Conservation (phyloP, 2,329 filamentous ascomycete genomes). For the Botrytis sinoallii region DNA sequence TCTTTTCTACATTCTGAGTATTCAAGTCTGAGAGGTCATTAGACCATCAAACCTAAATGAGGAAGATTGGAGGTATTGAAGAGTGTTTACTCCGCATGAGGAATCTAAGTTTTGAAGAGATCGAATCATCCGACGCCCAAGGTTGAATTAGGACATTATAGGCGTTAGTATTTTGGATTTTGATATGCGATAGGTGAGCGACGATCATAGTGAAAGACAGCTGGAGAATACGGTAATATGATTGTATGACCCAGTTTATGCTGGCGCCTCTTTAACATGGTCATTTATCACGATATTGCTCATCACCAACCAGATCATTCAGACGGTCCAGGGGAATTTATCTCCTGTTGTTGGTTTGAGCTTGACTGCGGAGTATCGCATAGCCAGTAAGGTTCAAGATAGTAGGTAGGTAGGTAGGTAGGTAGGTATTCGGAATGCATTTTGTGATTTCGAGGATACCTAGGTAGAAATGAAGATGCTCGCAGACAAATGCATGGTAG, state of each 20-base stretch:
- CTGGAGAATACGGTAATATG: not conserved
- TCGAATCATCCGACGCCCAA: not conserved
- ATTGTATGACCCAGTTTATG: constrained; percentile 10
- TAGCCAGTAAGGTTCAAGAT: not conserved
- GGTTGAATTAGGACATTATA: not conserved
- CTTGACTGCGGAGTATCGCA: not conserved
- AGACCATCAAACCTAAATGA: not conserved
- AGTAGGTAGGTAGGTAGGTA: too few species aligned
- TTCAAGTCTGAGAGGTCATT: not conserved
- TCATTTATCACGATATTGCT: constrained; percentile 3
- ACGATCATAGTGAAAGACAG: not conserved
- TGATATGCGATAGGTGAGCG: not conserved
- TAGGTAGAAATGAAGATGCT: not conserved
- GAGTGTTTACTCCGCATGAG: not conserved
- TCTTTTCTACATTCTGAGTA: not conserved
- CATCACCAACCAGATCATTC: not conserved
- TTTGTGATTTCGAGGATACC: not conserved
- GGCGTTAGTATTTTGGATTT: not conserved
- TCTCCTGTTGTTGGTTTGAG: not conserved
- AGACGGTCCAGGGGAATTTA: not conserved
- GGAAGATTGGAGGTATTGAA: not conserved
- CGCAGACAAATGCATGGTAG: not conserved
- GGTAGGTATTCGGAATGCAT: not conserved
- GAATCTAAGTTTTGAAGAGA: not conserved
- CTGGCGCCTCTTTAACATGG: constrained; percentile 15